A percentile compares a stretch with the other conserved stretches of the same genome.
Conservation (phyloP, 208 protist species). For the Leishmania mexicana region DNA sequence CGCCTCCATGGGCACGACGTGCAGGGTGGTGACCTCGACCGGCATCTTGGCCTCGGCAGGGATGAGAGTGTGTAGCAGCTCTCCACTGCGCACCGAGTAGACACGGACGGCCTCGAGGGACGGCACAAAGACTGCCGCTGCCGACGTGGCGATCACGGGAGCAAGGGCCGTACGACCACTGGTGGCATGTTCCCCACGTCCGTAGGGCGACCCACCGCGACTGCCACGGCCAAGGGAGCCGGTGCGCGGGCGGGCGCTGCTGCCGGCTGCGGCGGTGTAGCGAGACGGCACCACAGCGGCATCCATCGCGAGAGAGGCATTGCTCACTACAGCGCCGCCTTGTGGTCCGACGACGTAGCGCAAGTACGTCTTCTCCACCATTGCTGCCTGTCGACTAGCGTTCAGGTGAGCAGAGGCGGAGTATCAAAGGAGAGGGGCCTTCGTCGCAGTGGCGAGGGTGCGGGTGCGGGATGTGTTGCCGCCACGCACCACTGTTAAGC, state of each 20-base stretch:
- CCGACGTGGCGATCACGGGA: constrained; percentile 16
- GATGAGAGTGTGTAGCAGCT: constrained; percentile 70
- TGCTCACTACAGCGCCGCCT: constrained; percentile 73
- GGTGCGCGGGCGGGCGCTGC: not conserved
- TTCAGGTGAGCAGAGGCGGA: too few relatives aligned
- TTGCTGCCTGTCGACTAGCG: constrained; percentile 15
- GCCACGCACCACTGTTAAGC: not conserved
- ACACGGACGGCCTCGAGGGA: constrained; percentile 88
- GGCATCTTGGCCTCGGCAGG: constrained; percentile 79
- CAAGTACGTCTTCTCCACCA: constrained; percentile 91
- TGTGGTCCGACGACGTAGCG: constrained; percentile 86
- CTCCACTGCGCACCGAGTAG: constrained; percentile 78
- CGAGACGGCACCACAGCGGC: constrained; percentile 40
- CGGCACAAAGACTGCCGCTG: constrained; percentile 70
- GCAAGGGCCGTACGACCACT: not conserved
- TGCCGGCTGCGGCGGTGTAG: constrained; percentile 24
- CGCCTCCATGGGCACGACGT: constrained; percentile 49
- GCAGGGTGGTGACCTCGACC: constrained; percentile 75
- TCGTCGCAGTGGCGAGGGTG: not conserved
- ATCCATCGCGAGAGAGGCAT: constrained; percentile 59
- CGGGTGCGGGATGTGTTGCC: not conserved
- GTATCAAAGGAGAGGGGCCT: not conserved
- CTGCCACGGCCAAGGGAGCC: not conserved
- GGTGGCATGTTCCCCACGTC: not conserved
- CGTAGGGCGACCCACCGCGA: not conserved